Evolutionary conservation across 1,139 yeast genomes (phyloP), one percentile per base, ranked within the genome.

Genomic region (Diutina scorzettiae): DNA sequence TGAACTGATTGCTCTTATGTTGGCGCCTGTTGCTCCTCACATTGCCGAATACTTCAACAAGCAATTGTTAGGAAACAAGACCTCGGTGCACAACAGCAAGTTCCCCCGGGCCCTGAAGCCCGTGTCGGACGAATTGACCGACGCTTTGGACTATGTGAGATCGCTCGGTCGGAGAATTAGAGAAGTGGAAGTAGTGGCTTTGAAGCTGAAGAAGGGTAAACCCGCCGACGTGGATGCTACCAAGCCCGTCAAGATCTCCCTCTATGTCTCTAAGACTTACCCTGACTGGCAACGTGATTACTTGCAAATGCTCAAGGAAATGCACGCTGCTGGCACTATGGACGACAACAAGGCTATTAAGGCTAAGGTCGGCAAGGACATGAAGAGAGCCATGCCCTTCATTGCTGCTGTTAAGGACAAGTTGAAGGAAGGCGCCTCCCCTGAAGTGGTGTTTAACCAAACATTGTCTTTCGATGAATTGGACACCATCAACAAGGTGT

Each of bases 331-430:
- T 41, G 77, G 75, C 23, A 60, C 71, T 27, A 66, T 82, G 52
- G 69, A 76, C 47, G 87, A 81, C 57, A 78, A 71, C 62, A 72
- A 71, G 52, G 63, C 62, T 45, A 67, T 82, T 49, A 80, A 73
- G 58, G 71, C 74, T 49, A 74, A 66, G 55, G 78, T 82, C 46
- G 82, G 82, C 49, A 78, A 77, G 59, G 91, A 82, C 53, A 78
- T 89, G 81, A 87, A 87, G 73, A 80, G 94, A 53, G 97, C 95
- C 48, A 91, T 93, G 98, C 97, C 97, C 47, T 91, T 89, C 61
- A 89, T 91, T 49, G 80, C 91, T 49, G 69, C 77, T 51, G 69
- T 91, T 60, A 86, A 91, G 62, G 83, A 80, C 57, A 79, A 95
- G 64, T 71, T 91, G 52, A 59, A 68, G 16, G 66, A 66, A 43